Conservation (phyloP, 2,329 filamentous ascomycete species). For the Microdochium bolleyi region DNA sequence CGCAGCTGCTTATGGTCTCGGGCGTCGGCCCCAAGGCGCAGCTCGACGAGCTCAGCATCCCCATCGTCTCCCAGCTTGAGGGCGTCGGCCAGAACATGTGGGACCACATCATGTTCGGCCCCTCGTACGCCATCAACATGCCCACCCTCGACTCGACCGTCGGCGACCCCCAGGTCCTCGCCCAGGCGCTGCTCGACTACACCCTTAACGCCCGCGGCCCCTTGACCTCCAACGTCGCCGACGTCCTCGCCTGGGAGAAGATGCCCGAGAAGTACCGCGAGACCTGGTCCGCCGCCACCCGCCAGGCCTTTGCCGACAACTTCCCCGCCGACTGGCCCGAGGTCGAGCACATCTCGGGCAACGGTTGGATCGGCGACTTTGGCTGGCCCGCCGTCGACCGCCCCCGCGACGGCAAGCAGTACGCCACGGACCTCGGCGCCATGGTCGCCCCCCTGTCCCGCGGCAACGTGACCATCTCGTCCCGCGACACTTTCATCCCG, state of each 20-base stretch:
- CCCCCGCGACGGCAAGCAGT: conserved; percentile 21
- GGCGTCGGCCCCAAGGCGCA: conserved; percentile 26
- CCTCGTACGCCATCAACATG: conserved; percentile 23
- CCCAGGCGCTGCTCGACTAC: conserved; percentile 13
- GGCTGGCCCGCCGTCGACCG: conserved; percentile 5
- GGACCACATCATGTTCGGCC: conserved; percentile 34
- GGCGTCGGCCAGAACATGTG: conserved; percentile 56
- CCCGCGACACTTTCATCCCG: conserved; percentile 19
- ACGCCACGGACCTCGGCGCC: conserved; percentile 19
- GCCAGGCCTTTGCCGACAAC: conserved; percentile 6
- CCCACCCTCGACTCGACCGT: conserved; percentile 17
- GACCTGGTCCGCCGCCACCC: conserved; percentile 10
- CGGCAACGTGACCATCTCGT: conserved; percentile 33
- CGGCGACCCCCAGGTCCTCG: conserved; percentile 12
- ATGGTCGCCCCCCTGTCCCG: conserved; percentile 31
- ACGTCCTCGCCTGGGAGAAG: conserved; percentile 21
- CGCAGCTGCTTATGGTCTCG: conserved; percentile 30
- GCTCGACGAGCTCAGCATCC: conserved; percentile 31
- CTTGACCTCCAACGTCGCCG: conserved; percentile 13
- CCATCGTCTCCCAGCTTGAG: conserved; percentile 42
- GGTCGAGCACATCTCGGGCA: conserved; percentile 20
- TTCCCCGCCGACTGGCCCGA: conserved; percentile 26
- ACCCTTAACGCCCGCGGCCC: conserved; percentile 15
- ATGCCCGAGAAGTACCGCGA: conserved; percentile 14
- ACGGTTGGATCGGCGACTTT: conserved; percentile 10